Conservation (phyloP, 768 basidiomycete species). For the Leccinum broughii region DNA sequence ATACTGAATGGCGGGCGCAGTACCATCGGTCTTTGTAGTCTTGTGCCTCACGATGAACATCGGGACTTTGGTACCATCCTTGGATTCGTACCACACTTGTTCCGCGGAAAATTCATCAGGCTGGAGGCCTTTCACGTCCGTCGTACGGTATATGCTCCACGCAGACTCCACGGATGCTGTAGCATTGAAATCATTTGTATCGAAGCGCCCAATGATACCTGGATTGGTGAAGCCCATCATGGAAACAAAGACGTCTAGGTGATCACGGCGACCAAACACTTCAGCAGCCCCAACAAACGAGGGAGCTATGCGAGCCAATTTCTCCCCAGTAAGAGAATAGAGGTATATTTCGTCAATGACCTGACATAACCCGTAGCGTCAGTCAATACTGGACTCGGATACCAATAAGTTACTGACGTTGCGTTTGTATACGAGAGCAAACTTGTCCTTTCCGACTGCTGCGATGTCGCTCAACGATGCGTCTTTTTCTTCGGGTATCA, state of each 20-base stretch:
- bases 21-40: slow-evolving; percentile 67
- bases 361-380: slow-evolving; percentile 27
- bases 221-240: slow-evolving; percentile 73
- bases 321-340: slow-evolving; percentile 55
- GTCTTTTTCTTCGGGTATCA: slow-evolving; percentile 68
- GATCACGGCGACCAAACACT: slow-evolving; percentile 50
- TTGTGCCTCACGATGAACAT: slow-evolving; percentile 86
- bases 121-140: slow-evolving; percentile 58
- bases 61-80: slow-evolving; percentile 78
- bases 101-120: slow-evolving; percentile 67
- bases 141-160: slow-evolving; percentile 60
- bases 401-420: slow-evolving; percentile 50
- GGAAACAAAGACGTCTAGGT: slow-evolving; percentile 62
- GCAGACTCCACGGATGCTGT: slow-evolving; percentile 41
- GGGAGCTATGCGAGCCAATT: slow-evolving; percentile 54
- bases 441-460: slow-evolving; percentile 52
- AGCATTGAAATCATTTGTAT: slow-evolving; percentile 42
- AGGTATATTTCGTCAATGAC: slow-evolving; percentile 82
- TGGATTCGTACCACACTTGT: slow-evolving; percentile 80
- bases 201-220: slow-evolving; percentile 61
- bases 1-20: slow-evolving; percentile 75
- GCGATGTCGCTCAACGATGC: slow-evolving; percentile 56
- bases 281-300: slow-evolving; percentile 69
- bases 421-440: slow-evolving; percentile 66
- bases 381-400: background rate